A percentile compares a stretch with the other conserved stretches of the same genome.
phyloP scores from a whole-genome alignment of 768 basidiomycete genomes.

The Phaeotremella skinneri region DNA sequence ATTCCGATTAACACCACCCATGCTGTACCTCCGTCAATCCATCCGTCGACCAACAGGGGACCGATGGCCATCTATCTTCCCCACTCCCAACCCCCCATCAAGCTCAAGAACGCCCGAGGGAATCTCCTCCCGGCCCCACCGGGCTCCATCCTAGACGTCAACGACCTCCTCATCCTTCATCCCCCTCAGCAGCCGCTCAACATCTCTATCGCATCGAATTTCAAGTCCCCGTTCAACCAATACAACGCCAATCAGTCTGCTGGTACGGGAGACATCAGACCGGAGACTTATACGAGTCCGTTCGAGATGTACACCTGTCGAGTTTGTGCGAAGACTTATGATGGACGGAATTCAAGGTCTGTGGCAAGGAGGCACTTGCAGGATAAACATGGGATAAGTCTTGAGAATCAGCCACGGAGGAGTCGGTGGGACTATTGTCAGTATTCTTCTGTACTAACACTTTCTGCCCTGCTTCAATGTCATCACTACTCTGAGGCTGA shows the following conservation, averaged over 20 bases:
- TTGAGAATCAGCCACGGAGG: constrained; percentile 52
- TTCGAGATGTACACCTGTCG: constrained; percentile 46
- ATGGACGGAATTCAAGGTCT: constrained; percentile 53
- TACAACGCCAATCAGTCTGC: constrained; percentile 6
- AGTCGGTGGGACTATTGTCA: constrained; percentile 55
- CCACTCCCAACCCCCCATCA: neutral
- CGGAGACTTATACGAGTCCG: constrained; percentile 12
- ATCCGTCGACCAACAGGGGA: no score
- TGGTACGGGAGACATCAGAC: neutral
- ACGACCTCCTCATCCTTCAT: constrained; percentile 37
- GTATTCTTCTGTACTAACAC: constrained; percentile 15
- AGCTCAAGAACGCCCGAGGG: constrained; percentile 7
- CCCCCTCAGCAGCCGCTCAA: constrained; percentile 13
- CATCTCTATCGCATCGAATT: neutral
- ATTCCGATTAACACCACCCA: neutral
- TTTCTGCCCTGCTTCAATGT: no score
- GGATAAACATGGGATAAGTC: constrained; percentile 54
- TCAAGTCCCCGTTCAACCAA: constrained; percentile 14
- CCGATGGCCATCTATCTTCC: neutral
- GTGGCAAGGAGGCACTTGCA: constrained; percentile 54
- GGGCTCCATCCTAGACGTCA: constrained; percentile 30
- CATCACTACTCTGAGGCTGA: constrained; percentile 5
- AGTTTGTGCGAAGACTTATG: constrained; percentile 53
- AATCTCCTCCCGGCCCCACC: constrained; percentile 27
- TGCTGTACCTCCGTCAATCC: neutral